Evolutionary conservation across 2,329 filamentous ascomycete genomes (phyloP).

Genomic region (Esteya vermicola): DNA sequence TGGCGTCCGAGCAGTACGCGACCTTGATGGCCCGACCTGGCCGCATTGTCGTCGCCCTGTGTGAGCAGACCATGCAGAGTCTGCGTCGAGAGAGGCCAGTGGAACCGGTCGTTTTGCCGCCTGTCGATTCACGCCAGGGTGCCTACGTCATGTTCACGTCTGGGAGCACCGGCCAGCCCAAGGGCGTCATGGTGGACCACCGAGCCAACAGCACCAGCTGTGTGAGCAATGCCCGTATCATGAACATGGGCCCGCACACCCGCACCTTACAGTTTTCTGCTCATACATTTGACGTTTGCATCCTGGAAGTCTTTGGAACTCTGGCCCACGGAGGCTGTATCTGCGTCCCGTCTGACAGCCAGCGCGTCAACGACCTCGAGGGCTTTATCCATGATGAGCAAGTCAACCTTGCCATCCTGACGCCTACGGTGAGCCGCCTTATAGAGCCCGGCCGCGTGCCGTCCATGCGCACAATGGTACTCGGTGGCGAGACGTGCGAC

Average conservation of each 20-base stretch:
- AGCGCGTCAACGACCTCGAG: conserved; percentile 33
- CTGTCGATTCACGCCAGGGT: too few relatives aligned
- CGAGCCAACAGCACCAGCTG: conserved; percentile 35
- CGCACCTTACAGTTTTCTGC: conserved; percentile 45
- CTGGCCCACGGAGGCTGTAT: conserved; percentile 43
- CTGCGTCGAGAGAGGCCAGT: too few relatives aligned
- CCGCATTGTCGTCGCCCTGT: too few relatives aligned
- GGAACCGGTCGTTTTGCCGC: conserved; percentile 18
- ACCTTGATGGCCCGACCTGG: too few relatives aligned
- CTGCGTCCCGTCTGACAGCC: conserved; percentile 38
- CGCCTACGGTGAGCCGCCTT: conserved; percentile 39
- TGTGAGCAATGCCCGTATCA: conserved; percentile 32
- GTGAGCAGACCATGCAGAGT: conserved; percentile 9
- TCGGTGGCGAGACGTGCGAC: conserved; percentile 21
- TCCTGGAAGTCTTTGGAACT: conserved; percentile 39
- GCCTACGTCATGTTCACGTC: conserved; percentile 50
- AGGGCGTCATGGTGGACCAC: conserved; percentile 50
- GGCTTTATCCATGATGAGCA: conserved; percentile 34
- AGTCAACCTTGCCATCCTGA: conserved; percentile 40
- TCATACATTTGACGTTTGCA: conserved; percentile 38
- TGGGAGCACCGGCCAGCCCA: conserved; percentile 40
- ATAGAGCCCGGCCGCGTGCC: conserved; percentile 23
- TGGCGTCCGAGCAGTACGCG: too few relatives aligned
- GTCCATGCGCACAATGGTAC: conserved; percentile 20
- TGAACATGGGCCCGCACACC: conserved; percentile 31